Evolutionary conservation across 1,139 yeast genomes (phyloP).

Genomic region (Candida buenavistaensis): DNA sequence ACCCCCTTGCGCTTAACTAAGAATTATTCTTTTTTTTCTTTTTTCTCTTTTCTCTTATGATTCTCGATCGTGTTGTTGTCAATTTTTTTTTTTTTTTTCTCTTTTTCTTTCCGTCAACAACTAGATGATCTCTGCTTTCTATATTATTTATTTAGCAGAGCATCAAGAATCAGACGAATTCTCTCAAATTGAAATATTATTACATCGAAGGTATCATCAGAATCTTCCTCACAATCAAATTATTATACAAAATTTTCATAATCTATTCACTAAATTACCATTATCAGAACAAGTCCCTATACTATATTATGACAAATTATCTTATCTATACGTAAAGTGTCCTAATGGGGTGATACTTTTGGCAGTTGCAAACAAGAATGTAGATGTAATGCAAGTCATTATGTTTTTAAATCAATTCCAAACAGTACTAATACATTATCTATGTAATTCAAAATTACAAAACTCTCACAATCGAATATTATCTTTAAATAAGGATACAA

Average conservation of each 20-base stretch:
- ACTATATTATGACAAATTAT: conserved; percentile 26
- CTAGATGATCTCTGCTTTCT: conserved; percentile 42
- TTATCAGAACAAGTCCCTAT: conserved; percentile 30
- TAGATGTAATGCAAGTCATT: conserved; percentile 44
- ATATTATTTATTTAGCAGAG: conserved; percentile 38
- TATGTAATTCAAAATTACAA: conserved; percentile 17
- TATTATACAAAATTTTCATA: conserved; percentile 30
- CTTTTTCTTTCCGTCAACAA: background rate
- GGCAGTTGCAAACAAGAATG: conserved; percentile 33
- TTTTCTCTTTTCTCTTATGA: background rate
- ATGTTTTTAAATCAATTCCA: conserved; percentile 37
- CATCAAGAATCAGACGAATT: conserved; percentile 20
- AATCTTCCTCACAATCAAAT: conserved; percentile 27
- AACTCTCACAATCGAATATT: conserved; percentile 3
- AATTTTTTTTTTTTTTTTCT: background rate
- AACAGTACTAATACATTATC: conserved; percentile 31
- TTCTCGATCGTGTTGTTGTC: background rate
- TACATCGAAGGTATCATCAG: conserved; percentile 38
- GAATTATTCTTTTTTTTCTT: background rate
- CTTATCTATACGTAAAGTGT: conserved; percentile 31
- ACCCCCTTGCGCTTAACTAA: background rate
- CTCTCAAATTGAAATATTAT: conserved; percentile 35
- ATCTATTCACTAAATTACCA: conserved; percentile 19
- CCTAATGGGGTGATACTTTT: conserved; percentile 32
- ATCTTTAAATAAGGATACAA: conserved; percentile 28